Percentiles rank a stretch among this genome's conserved stretches.
Evolutionary conservation across 2,329 filamentous ascomycete species (phyloP).

Genomic region (Colletotrichum spaethianum): DNA sequence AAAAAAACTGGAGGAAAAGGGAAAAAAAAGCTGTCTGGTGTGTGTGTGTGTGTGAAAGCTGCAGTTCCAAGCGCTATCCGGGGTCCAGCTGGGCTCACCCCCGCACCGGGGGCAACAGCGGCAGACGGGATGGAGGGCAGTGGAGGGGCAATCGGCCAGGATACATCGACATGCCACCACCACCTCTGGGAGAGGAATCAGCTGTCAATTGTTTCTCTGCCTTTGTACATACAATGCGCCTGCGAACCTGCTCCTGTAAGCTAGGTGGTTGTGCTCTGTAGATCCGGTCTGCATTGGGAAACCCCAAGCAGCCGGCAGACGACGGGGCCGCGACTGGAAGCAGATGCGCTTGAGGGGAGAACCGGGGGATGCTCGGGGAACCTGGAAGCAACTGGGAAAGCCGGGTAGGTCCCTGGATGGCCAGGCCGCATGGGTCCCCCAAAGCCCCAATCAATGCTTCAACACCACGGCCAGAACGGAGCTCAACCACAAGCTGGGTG

Average conservation of each 20-base stretch:
- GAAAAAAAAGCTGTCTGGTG: not conserved
- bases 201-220: not conserved
- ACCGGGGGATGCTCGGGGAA: slow-evolving; percentile 28
- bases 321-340: not conserved
- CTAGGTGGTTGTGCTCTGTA: no score
- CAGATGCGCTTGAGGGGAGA: slow-evolving; percentile 1
- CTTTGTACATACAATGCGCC: slow-evolving; percentile 3
- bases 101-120: slow-evolving; percentile 30
- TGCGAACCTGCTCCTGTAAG: not conserved
- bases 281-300: slow-evolving; percentile 8
- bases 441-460: slow-evolving; percentile 22
- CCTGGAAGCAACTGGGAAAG: slow-evolving; percentile 1
- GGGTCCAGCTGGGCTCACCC: slow-evolving; percentile 11
- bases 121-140: slow-evolving; percentile 23
- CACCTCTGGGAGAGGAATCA: not conserved
- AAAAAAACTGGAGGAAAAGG: not conserved
- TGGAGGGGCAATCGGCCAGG: slow-evolving; percentile 12
- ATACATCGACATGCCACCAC: not conserved
- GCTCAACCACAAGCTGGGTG: not conserved
- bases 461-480: not conserved
- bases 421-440: slow-evolving; percentile 16
- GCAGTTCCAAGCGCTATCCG: slow-evolving; percentile 27
- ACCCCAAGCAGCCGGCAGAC: slow-evolving; percentile 1
- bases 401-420: slow-evolving; percentile 28
- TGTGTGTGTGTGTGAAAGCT: slow-evolving; percentile 12